These are phyloP conservation scores for Skeletonema menzelii DNA, from an alignment of 108 stramenopile genomes.

Conservation along the genomic window DNA sequence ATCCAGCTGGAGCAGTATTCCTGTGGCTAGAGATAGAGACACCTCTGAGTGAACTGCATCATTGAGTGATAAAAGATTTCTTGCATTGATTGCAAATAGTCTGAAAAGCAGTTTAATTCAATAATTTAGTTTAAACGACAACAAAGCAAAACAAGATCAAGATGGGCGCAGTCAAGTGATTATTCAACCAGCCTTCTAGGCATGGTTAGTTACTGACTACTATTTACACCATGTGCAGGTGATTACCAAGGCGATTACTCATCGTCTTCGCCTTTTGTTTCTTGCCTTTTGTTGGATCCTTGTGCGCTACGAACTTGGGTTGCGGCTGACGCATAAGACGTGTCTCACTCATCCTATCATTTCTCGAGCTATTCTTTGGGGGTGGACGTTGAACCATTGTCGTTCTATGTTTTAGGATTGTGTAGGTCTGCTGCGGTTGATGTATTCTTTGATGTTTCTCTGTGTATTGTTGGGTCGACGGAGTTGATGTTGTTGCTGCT, in stretches of 20 bases:
- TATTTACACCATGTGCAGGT: background rate
- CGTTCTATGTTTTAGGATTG: background rate
- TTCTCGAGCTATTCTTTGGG: background rate
- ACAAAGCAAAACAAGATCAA: background rate
- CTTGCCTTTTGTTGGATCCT: constrained; percentile 1
- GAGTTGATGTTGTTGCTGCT: no score
- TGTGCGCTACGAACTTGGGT: constrained; percentile 7
- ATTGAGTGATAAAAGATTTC: no score
- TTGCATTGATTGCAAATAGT: no score
- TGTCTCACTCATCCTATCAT: background rate
- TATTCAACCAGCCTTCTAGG: background rate
- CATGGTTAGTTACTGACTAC: background rate
- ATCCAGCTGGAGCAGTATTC: no score
- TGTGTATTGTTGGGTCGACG: background rate
- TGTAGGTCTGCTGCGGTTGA: background rate
- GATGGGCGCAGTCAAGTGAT: no score
- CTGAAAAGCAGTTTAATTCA: no score
- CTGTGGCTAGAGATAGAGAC: no score
- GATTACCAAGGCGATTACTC: constrained; percentile 5
- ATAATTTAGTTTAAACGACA: no score
- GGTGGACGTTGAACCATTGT: background rate
- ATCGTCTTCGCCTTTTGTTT: background rate
- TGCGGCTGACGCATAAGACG: background rate
- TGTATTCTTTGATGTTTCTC: background rate
- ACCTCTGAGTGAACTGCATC: no score